Conservation (phyloP, 208 protist genomes). For the Leishmania tarentolae region DNA sequence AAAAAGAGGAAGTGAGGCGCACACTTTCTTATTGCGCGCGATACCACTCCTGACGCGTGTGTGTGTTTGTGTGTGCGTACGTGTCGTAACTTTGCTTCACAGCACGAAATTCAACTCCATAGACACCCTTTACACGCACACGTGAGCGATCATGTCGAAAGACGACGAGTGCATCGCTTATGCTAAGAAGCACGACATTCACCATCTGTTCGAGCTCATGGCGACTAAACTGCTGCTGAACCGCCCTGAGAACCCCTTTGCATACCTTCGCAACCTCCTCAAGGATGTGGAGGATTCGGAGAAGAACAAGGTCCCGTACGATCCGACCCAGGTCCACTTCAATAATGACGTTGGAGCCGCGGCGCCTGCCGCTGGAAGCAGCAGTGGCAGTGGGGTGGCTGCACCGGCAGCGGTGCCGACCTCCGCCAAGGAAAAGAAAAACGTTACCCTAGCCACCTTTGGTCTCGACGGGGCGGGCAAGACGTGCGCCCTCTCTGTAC, state of each 20-base stretch:
- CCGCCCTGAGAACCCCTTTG: slow-evolving; percentile 86
- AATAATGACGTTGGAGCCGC: slow-evolving; percentile 10
- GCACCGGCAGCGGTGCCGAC: background rate
- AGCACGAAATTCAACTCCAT: background rate
- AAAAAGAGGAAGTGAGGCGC: background rate
- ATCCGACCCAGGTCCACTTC: slow-evolving; percentile 76
- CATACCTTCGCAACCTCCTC: slow-evolving; percentile 80
- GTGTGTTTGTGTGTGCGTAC: background rate
- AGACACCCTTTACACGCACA: background rate
- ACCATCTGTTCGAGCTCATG: slow-evolving; percentile 92
- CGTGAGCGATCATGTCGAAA: slow-evolving; percentile 44
- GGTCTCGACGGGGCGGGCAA: slow-evolving; percentile 96
- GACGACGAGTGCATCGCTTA: slow-evolving; percentile 79
- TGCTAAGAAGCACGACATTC: slow-evolving; percentile 89
- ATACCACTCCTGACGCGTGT: background rate
- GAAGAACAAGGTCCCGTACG: slow-evolving; percentile 78
- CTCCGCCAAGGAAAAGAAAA: slow-evolving; percentile 26
- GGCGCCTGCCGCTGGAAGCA: background rate
- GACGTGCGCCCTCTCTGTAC: slow-evolving; percentile 98
- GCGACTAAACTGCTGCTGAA: slow-evolving; percentile 87
- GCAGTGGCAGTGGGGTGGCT: background rate
- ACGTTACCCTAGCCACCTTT: slow-evolving; percentile 86
- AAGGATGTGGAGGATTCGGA: slow-evolving; percentile 74
- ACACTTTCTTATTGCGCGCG: background rate
- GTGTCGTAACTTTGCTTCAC: background rate